Conservation (phyloP, 768 basidiomycete genomes). For the Cyathus striatus region DNA sequence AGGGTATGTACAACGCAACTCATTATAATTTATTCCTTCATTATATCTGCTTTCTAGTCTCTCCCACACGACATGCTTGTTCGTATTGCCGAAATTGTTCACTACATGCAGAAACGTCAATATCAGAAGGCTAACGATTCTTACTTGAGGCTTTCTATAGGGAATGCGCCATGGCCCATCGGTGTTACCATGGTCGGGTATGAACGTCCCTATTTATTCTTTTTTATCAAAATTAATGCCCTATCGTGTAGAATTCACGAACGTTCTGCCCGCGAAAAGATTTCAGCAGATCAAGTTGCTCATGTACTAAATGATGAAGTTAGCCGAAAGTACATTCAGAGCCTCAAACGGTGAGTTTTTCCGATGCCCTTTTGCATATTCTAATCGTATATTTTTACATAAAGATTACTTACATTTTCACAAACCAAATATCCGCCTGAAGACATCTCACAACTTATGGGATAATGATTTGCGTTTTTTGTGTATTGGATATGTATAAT, state of each 20-base stretch:
- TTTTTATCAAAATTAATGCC: slow-evolving; percentile 4
- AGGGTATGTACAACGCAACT: slow-evolving; percentile 54
- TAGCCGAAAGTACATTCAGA: slow-evolving; percentile 97
- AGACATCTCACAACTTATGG: slow-evolving; percentile 91
- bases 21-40: neutral
- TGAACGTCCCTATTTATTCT: slow-evolving; percentile 13
- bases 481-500: too few relatives aligned
- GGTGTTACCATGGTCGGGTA: slow-evolving; percentile 99
- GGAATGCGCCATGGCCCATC: slow-evolving; percentile 99
- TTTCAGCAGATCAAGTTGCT: slow-evolving; percentile 93
- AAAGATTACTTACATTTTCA: slow-evolving; percentile 87
- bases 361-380: neutral
- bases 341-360: slow-evolving; percentile 75
- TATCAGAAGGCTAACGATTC: slow-evolving; percentile 97
- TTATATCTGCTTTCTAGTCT: slow-evolving; percentile 34
- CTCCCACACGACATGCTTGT: slow-evolving; percentile 81
- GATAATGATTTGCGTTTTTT: slow-evolving; percentile 36
- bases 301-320: slow-evolving; percentile 99
- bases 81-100: slow-evolving; percentile 89
- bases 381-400: slow-evolving; percentile 3
- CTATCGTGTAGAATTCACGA: slow-evolving; percentile 76
- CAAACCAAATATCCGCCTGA: slow-evolving; percentile 96
- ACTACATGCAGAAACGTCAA: slow-evolving; percentile 93
- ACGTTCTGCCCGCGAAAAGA: slow-evolving; percentile 96
- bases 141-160: slow-evolving; percentile 94